Conservation (phyloP, 176 grass and related monocot species). For the Oryza coarctata region DNA sequence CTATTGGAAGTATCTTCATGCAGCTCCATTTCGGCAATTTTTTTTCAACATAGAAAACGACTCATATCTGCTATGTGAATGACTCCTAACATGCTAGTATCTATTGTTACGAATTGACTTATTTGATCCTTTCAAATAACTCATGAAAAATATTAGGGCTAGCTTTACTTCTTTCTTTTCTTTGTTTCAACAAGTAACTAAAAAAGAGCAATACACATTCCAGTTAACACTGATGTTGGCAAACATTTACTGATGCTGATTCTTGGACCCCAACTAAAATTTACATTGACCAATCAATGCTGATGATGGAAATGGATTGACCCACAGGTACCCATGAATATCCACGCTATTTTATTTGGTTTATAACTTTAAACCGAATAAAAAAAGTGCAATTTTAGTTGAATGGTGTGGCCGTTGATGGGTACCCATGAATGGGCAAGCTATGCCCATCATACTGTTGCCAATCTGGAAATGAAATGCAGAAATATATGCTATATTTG, state of each 20-base stretch:
- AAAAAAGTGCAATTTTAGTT: neutral
- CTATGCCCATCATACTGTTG: neutral
- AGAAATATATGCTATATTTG: neutral
- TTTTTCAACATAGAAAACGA: neutral
- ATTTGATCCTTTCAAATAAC: constrained; percentile 17
- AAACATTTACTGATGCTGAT: constrained; percentile 13
- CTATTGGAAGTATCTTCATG: constrained; percentile 29
- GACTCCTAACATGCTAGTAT: neutral
- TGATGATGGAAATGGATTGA: neutral
- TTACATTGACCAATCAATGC: constrained; percentile 2
- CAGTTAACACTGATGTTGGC: neutral
- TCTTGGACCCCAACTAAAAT: constrained; percentile 16
- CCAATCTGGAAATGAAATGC: constrained; percentile 16
- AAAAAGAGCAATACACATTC: neutral
- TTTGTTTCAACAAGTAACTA: neutral
- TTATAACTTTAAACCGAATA: neutral
- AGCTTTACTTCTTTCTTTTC: constrained; percentile 17
- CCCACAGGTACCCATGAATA: neutral
- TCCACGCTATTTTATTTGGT: neutral
- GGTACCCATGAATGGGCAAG: neutral
- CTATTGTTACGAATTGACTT: constrained; percentile 18
- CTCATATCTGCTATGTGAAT: neutral
- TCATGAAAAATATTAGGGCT: neutral
- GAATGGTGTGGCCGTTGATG: neutral
- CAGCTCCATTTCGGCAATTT: neutral